Evolutionary conservation across 305 asterid genomes (phyloP).

Genomic region (Caryopteris hybrid): DNA sequence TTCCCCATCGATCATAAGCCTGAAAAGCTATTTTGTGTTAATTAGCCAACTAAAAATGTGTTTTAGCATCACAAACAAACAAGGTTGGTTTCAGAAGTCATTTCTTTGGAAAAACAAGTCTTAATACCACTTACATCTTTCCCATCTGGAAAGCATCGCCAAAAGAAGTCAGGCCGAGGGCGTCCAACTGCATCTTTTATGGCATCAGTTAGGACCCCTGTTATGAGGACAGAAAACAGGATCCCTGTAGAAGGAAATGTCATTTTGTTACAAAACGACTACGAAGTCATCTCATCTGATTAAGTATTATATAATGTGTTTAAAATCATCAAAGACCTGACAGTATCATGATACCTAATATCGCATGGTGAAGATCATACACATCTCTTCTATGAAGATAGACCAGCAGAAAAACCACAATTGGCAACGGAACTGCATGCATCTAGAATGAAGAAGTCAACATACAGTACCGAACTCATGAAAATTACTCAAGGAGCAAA

Average conservation of each 20-base stretch:
- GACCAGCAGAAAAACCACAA: constrained; percentile 51
- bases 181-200: constrained; percentile 83
- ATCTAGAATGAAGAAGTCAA: constrained; percentile 34
- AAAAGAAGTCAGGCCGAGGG: constrained; percentile 91
- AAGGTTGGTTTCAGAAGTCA: not conserved
- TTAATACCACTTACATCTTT: constrained; percentile 47
- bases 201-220: constrained; percentile 66
- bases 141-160: constrained; percentile 98
- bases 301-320: not conserved
- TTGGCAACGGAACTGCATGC: constrained; percentile 57
- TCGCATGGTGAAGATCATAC: constrained; percentile 80
- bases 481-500: constrained; percentile 10
- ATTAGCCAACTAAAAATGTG: constrained; percentile 4
- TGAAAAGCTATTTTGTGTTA: constrained; percentile 26
- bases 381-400: constrained; percentile 67
- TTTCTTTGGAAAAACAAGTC: not conserved
- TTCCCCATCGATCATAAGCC: constrained; percentile 73
- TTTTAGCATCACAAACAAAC: not conserved
- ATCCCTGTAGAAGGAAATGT: constrained; percentile 42
- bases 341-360: constrained; percentile 45
- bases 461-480: not conserved
- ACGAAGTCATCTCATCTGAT: not conserved
- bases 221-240: constrained; percentile 54
- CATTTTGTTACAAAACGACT: not conserved
- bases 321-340: not conserved